Evolutionary conservation across 371 early-diverging fungal species (phyloP).

Genomic region (Lichtheimia hyalospora): DNA sequence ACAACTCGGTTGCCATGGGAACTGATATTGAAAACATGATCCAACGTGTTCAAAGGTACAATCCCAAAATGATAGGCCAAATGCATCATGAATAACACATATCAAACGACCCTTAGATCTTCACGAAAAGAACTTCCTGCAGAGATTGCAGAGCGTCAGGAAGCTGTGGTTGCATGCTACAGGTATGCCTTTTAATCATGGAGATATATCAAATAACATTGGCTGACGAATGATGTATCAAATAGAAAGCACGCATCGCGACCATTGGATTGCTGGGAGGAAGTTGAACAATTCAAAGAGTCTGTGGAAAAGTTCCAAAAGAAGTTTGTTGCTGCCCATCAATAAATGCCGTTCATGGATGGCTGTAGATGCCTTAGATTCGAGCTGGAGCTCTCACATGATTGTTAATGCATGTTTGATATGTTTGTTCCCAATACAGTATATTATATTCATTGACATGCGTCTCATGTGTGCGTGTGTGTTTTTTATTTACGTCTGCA

Average conservation of each 20-base stretch:
- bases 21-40: slow-evolving; percentile 50
- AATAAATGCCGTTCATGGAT: slow-evolving; percentile 23
- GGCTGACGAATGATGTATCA: background rate
- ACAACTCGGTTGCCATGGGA: slow-evolving; percentile 43
- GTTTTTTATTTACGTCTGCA: too few species aligned
- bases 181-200: slow-evolving; percentile 26
- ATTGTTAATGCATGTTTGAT: too few species aligned
- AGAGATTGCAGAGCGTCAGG: slow-evolving; percentile 39
- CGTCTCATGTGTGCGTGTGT: too few species aligned
- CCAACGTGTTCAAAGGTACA: slow-evolving; percentile 45
- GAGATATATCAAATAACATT: background rate
- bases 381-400: too few species aligned
- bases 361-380: slow-evolving; percentile 1
- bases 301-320: slow-evolving; percentile 56
- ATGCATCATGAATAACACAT: too few species aligned
- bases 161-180: slow-evolving; percentile 50
- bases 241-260: slow-evolving; percentile 49
- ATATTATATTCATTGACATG: too few species aligned
- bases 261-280: slow-evolving; percentile 69
- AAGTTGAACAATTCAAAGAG: slow-evolving; percentile 64
- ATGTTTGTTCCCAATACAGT: too few species aligned
- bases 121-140: slow-evolving; percentile 39
- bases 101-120: slow-evolving; percentile 20
- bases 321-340: slow-evolving; percentile 48
- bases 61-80: too few species aligned